These are phyloP conservation scores for Cercospora canescens DNA, from an alignment of 2,329 filamentous ascomycete species.

Conservation along the genomic window DNA sequence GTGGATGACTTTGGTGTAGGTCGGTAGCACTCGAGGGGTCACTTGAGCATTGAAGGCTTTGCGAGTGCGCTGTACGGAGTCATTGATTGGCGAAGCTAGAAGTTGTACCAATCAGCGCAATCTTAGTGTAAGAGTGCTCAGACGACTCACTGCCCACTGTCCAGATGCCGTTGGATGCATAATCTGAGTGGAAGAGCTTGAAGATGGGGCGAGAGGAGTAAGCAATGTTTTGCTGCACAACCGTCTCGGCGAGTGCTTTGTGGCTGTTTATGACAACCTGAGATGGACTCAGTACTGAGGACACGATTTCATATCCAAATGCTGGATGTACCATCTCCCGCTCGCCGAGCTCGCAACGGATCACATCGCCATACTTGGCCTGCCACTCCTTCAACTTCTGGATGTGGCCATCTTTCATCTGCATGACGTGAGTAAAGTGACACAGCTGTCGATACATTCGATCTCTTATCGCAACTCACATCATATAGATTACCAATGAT, in stretches of 20 bases:
- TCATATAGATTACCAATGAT: neutral
- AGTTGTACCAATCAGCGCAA: neutral
- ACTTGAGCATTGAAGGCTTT: neutral
- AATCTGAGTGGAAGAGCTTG: neutral
- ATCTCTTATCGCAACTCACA: neutral
- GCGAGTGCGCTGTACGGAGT: neutral
- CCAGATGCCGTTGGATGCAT: neutral
- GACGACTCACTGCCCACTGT: neutral
- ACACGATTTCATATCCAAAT: neutral
- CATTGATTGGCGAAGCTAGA: neutral
- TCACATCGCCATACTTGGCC: neutral
- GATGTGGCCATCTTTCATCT: neutral
- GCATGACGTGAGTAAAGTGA: neutral
- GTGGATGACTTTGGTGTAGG: neutral
- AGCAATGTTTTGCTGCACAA: neutral
- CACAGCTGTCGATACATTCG: too few relatives aligned
- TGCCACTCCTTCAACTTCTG: neutral
- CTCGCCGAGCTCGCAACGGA: neutral
- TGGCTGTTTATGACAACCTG: neutral
- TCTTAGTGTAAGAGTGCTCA: neutral
- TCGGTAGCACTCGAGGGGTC: neutral
- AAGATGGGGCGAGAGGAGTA: neutral
- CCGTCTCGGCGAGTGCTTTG: neutral
- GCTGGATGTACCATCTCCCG: neutral
- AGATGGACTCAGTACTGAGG: neutral